Evolutionary conservation across 148 eudicot genomes (phyloP), one percentile per base, ranked within the genome.

Genomic region (Pharnaceum exiguum): DNA sequence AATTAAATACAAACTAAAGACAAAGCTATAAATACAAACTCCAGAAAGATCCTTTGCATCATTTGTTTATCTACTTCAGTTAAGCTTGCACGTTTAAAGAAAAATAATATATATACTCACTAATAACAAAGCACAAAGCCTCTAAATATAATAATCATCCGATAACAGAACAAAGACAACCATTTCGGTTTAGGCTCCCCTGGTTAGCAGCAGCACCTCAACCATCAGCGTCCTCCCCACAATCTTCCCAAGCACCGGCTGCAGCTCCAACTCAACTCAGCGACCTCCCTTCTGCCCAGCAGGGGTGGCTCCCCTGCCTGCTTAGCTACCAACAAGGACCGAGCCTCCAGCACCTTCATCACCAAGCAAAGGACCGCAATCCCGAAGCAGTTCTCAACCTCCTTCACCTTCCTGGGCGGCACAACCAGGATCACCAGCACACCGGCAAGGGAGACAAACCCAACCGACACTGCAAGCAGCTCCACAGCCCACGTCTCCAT

Each of bases 101-200:
- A 15, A 5, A 13, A 5, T 31, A 7, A n/a, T n/a, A n/a, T n/a
- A n/a, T n/a, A n/a, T n/a, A n/a, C n/a, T n/a, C n/a, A n/a, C n/a
- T n/a, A n/a, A n/a, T n/a, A n/a, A n/a, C n/a, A n/a, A n/a, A n/a
- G n/a, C n/a, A n/a, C n/a, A n/a, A n/a, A n/a, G n/a, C n/a, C n/a
- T 45, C 23, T 46, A 26, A 16, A 33, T n/a, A 7, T 35, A 45
- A 45, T 39, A 10, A 15, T 52, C 10, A 17, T n/a, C n/a, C 60
- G 46, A 79, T 77, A 82, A 71, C 77, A 22, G 79, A 78, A 30
- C 73, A 71, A 47, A 73, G 77, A 68, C 63, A 63, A 30, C 43
- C 62, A 47, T 77, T 75, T 43, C 78, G 80, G 18, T 84, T 77
- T 44, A 77, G 86, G 51, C 63, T 78, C 11, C 85, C 81, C 22